Base-by-base conservation (phyloP, 202 grass and related monocot genomes). In the Schoenoplectus triqueter region DNA sequence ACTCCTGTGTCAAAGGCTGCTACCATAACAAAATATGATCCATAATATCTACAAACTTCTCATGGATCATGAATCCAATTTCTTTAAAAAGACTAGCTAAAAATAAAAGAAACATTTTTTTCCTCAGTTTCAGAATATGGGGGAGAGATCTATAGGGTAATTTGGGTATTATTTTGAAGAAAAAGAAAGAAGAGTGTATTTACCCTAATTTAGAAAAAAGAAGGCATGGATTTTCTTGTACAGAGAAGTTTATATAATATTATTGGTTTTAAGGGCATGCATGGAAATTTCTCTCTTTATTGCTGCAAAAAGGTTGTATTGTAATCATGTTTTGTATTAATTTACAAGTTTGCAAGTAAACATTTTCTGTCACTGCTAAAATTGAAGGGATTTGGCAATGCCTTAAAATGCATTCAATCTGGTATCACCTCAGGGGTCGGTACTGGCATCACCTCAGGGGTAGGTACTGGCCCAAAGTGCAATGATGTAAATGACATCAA, bases 321-420 rank as follows among this genome's bases (percentile, higher is more conserved):
- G 31, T 31, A 31, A 15, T 70, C 8, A 40, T 40, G 2, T 66
- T 10, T 3, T 74, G 2, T 31, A 31, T 52, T 21, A 6, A 0
- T 17, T 52, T 20, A 21, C 9, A 52, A 22, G 47, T 22, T 73
- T 20, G 46, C 47, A 52, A 21, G 3, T 75, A 55, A 90, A 31
- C 31, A n/a, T 55, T 77, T 76, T 87, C 22, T 86, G 45, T 48
- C 84, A 42, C 68, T 84, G 79, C 17, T 55, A 82, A 50, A 71
- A 63, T 80, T 92, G 44, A 47, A 97, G 92, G 90, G 90, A 80
- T 95, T 87, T 89, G 86, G 84, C 83, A 92, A 85, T 80, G 92
- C 93, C 85, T 68, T 95, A 60, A 81, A 52, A 48, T 92, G 88
- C 82, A 82, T 88, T 86, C 81, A 31, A 31, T 31, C 31, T 31